A percentile compares a stretch with the other conserved stretches of the same genome.
Evolutionary conservation across 2,329 filamentous ascomycete species (phyloP).

Genomic region (Beauveria asiatica): DNA sequence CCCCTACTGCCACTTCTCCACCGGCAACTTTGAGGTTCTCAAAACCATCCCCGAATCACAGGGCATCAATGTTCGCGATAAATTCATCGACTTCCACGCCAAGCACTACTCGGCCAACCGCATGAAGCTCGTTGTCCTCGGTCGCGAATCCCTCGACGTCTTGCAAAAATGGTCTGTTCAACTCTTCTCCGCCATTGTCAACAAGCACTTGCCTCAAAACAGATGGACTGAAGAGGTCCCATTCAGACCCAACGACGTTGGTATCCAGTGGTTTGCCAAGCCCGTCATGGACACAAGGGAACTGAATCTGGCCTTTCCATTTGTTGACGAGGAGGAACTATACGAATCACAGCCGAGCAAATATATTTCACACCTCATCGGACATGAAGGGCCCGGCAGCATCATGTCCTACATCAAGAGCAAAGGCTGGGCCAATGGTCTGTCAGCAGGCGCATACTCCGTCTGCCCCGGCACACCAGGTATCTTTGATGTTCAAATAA

Average conservation of each 20-base stretch:
- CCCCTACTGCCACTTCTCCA: constrained; percentile 86
- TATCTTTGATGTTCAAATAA: constrained; percentile 70
- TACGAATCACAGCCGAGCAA: constrained; percentile 75
- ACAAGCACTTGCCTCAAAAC: constrained; percentile 65
- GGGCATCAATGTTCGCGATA: constrained; percentile 77
- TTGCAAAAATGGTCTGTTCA: constrained; percentile 78
- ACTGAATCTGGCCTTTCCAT: constrained; percentile 74
- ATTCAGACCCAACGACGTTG: constrained; percentile 40
- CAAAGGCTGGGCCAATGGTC: constrained; percentile 79
- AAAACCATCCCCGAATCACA: constrained; percentile 72
- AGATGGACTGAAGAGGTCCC: constrained; percentile 45
- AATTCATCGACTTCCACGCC: constrained; percentile 87
- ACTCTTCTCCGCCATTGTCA: constrained; percentile 70
- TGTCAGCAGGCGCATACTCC: constrained; percentile 67
- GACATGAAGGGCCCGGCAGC: constrained; percentile 87
- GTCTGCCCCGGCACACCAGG: constrained; percentile 70
- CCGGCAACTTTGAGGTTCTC: constrained; percentile 77
- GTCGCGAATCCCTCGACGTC: constrained; percentile 71
- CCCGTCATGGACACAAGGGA: constrained; percentile 83
- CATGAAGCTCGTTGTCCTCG: constrained; percentile 86
- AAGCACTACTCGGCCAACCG: constrained; percentile 87
- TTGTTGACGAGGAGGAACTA: constrained; percentile 71
- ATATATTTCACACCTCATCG: constrained; percentile 83
- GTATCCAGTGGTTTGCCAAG: constrained; percentile 74
- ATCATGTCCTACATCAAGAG: constrained; percentile 84